Base-by-base conservation (phyloP, 768 basidiomycete species). In the Sporobolomyces roseus region DNA sequence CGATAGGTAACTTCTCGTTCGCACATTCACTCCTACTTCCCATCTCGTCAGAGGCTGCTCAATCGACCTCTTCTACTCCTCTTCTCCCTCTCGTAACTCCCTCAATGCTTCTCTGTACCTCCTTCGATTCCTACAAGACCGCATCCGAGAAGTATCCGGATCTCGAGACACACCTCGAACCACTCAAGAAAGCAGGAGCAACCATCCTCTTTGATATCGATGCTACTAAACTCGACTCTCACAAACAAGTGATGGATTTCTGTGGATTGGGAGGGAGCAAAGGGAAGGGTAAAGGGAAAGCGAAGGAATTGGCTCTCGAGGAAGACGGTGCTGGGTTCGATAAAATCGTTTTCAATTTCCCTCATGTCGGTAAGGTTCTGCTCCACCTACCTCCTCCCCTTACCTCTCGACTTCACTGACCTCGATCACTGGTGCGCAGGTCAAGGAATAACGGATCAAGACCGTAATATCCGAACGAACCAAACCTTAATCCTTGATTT, bases 281-380 rank as follows among this genome's bases (percentile, higher is more conserved):
- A 32, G 49, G 36, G 30, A 63, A 58, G n/a, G 67, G 51, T 43
- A 43, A 53, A 13, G 60, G 30, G 49, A 25, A 36, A 25, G 45
- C 38, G 43, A 35, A 29, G 13, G 53, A 48, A 49, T 48, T 27
- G 45, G n/a, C n/a, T n/a, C n/a, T n/a, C n/a, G n/a, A n/a, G n/a
- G 74, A 62, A 10, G 48, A 61, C 13, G 41, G 32, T 17, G 30
- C 49, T 33, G 83, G 79, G 62, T 89, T 88, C 84, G 88, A 91
- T 78, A 85, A 84, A 68, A 84, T 97, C 64, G 85, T 90, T 10
- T 97, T 91, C 87, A 96, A 98, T 78, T 98, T 97, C 77, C 94
- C 94, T 66, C 94, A 98, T 80, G 88, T 89, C 75, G 93, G 93
- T 90, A 75, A 4, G 56, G 25, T 33, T 36, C 32, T n/a, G n/a